Conservation (phyloP, 2,329 filamentous ascomycete genomes). For the Xylaria polymorpha region DNA sequence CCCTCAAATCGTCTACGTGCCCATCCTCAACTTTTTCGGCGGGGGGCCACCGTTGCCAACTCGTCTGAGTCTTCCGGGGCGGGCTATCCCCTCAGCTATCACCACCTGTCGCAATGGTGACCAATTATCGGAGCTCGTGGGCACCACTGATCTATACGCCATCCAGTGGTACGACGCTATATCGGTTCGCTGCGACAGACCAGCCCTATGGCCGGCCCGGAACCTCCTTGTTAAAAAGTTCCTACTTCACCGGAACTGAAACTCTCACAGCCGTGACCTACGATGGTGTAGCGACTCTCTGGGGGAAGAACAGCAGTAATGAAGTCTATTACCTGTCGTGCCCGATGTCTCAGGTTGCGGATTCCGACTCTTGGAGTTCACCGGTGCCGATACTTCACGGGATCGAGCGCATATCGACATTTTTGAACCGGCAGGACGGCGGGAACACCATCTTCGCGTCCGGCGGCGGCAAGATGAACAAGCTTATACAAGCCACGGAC, state of each 20-base stretch:
- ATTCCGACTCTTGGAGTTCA: constrained; percentile 10
- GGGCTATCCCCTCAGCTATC: constrained; percentile 14
- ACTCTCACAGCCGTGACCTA: background rate
- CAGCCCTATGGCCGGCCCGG: background rate
- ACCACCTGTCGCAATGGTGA: constrained; percentile 18
- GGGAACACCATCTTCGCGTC: too few species aligned
- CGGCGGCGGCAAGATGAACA: too few species aligned
- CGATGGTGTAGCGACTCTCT: background rate
- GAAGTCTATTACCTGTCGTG: constrained; percentile 19
- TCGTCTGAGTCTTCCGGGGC: constrained; percentile 11
- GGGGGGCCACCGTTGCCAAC: constrained; percentile 16
- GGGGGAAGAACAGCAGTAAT: constrained; percentile 20
- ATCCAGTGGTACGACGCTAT: constrained; percentile 19
- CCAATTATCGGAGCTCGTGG: constrained; percentile 10
- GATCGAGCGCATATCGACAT: constrained; percentile 11
- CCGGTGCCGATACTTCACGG: constrained; percentile 3
- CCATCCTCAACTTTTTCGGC: constrained; percentile 17
- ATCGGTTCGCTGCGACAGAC: constrained; percentile 8
- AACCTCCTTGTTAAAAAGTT: background rate
- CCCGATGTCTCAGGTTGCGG: constrained; percentile 6
- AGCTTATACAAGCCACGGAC: too few species aligned
- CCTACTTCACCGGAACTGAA: background rate
- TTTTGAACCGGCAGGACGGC: too few species aligned
- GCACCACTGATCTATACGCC: constrained; percentile 19
- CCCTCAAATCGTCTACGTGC: constrained; percentile 13